Percentiles rank a stretch among this genome's conserved stretches.
Evolutionary conservation across 768 basidiomycete genomes (phyloP).

Genomic region (Solioccasus polychromus): DNA sequence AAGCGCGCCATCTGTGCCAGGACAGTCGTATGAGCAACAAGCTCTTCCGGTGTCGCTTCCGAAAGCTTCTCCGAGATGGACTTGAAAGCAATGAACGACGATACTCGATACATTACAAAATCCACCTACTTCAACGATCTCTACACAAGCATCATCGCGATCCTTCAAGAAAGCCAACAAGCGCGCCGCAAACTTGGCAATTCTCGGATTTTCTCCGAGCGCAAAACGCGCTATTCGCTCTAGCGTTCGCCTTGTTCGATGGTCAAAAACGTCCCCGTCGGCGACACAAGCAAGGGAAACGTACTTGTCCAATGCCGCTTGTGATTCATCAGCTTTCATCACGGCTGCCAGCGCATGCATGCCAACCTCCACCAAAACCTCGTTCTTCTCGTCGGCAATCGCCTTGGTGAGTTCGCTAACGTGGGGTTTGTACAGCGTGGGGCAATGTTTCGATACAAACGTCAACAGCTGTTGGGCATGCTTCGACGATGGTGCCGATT

Average conservation of each 20-base stretch:
- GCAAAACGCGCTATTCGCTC: slow-evolving; percentile 64
- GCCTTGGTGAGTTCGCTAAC: slow-evolving; percentile 73
- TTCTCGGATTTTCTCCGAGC: slow-evolving; percentile 54
- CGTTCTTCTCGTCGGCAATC: slow-evolving; percentile 61
- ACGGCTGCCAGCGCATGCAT: slow-evolving; percentile 77
- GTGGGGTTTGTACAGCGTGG: slow-evolving; percentile 71
- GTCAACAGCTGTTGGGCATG: slow-evolving; percentile 53
- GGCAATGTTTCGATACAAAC: slow-evolving; percentile 71
- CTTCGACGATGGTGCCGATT: slow-evolving; percentile 38
- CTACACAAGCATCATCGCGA: slow-evolving; percentile 45
- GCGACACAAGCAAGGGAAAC: slow-evolving; percentile 23
- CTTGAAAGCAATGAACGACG: slow-evolving; percentile 35
- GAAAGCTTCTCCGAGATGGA: slow-evolving; percentile 53
- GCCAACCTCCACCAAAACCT: slow-evolving; percentile 55
- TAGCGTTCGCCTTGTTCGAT: slow-evolving; percentile 51
- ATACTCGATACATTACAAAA: neutral
- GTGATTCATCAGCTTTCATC: slow-evolving; percentile 53
- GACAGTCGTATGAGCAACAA: slow-evolving; percentile 67
- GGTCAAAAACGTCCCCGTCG: neutral
- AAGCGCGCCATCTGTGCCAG: slow-evolving; percentile 72
- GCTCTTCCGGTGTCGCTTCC: slow-evolving; percentile 43
- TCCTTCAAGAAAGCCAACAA: slow-evolving; percentile 60
- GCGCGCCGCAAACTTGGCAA: slow-evolving; percentile 86
- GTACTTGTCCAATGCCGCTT: slow-evolving; percentile 65
- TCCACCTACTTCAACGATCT: slow-evolving; percentile 61